Conservation (phyloP, 371 early-diverging fungal genomes). For the Saksenaea vasiformis region DNA sequence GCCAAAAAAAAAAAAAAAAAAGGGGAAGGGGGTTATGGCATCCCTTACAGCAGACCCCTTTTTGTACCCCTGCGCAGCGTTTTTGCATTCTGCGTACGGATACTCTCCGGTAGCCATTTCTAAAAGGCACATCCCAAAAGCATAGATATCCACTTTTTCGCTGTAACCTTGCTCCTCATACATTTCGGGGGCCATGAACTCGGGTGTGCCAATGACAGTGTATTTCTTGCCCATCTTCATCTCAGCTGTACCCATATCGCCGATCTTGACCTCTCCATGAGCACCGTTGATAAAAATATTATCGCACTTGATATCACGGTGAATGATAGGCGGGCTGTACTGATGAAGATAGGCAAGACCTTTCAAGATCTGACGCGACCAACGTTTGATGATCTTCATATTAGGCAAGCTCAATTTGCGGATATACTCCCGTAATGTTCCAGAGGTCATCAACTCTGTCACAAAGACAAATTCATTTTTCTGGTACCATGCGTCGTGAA, state of each 20-base stretch:
- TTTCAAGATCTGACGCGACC: conserved; percentile 74
- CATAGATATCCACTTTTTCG: conserved; percentile 82
- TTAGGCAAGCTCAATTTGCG: conserved; percentile 59
- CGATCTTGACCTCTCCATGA: conserved; percentile 81
- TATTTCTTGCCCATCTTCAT: conserved; percentile 76
- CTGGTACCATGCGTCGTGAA: conserved; percentile 70
- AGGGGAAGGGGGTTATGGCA: too few species aligned
- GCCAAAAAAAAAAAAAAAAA: too few species aligned
- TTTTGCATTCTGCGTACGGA: conserved; percentile 80
- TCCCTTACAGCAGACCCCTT: conserved; percentile 55
- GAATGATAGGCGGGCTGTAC: conserved; percentile 78
- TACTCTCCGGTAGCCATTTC: conserved; percentile 81
- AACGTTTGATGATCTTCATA: conserved; percentile 66
- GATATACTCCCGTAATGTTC: conserved; percentile 66
- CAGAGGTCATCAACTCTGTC: conserved; percentile 86
- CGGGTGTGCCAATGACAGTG: conserved; percentile 80
- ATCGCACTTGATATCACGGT: conserved; percentile 73
- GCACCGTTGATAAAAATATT: conserved; percentile 86
- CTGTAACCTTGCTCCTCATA: conserved; percentile 78
- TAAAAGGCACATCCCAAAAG: conserved; percentile 84
- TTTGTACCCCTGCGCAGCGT: conserved; percentile 76
- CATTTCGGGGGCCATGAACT: conserved; percentile 81
- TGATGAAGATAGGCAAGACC: conserved; percentile 80
- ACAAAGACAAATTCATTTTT: conserved; percentile 71
- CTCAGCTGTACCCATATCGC: conserved; percentile 81